Evolutionary conservation across 768 basidiomycete species (phyloP), one percentile per base, ranked within the genome.

Genomic region (Suillus hirtellus): DNA sequence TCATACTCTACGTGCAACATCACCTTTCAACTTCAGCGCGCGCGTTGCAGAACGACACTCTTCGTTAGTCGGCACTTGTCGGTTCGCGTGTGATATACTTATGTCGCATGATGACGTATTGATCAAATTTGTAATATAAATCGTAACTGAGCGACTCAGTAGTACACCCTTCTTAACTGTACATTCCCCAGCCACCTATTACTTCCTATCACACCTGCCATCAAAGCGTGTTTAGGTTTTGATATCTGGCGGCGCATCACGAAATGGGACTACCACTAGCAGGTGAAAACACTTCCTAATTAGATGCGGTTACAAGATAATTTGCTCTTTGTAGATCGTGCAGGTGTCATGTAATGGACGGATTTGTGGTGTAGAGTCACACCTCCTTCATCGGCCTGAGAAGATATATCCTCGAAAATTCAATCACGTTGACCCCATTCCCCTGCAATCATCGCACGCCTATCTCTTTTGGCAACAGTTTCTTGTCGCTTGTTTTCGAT

Each of bases 261-360:
- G n/a, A 38, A 4, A 37, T 37, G 12, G 21, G 31, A 24, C 42
- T 60, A 58, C 21, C 19, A 31, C 44, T 11, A 50, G 31, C 4
- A 31, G 58, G 62, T 60, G 62, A 63, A 63, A 63, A 61, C 11
- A 21, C 59, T 60, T 35, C 62, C 62, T 63, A 46, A 61, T 60
- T 60, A 19, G 62, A 46, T 17, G 15, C 34, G 31, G 34, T 37
- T n/a, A 42, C 12, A 34, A 17, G 4, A 11, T 37, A 38, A 19
- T 35, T 55, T 21, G 10, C 19, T 56, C 55, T 27, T 56, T 40
- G 24, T 56, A 40, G 24, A 56, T 4, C 5, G 21, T 24, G 38
- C 42, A 43, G 49, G 42, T 49, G n/a, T 55, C 35, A 50, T 37
- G 21, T 50, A 24, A 24, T 35, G 47, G 52, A 54, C 63, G 35